A percentile compares a stretch with the other conserved stretches of the same genome.
Conservation (phyloP, 139 green algal genomes). For the Haematococcus lacustris region DNA sequence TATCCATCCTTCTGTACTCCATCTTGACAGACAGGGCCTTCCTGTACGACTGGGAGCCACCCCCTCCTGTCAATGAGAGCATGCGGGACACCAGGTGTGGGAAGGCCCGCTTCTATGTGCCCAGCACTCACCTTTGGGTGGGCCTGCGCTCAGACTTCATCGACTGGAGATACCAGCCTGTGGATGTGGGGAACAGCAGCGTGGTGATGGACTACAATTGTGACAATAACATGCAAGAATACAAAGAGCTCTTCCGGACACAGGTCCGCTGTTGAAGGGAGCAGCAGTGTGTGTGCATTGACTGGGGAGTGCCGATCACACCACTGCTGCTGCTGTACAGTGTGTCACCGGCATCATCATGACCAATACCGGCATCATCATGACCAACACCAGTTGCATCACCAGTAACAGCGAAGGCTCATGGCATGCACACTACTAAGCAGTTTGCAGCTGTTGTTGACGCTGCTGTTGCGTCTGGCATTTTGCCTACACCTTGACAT, state of each 20-base stretch:
- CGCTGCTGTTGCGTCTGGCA: too few relatives aligned
- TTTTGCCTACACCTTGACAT: too few relatives aligned
- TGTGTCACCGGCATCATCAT: too few relatives aligned
- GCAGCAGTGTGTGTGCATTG: too few relatives aligned
- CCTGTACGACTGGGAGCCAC: conserved; percentile 19
- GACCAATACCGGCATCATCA: too few relatives aligned
- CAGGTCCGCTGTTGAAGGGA: too few relatives aligned
- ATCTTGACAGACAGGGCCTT: conserved; percentile 16
- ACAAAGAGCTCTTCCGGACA: conserved; percentile 2
- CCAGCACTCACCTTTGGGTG: conserved; percentile 6
- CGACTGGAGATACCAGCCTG: conserved; percentile 14
- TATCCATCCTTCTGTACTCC: conserved; percentile 17
- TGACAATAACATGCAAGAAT: conserved; percentile 1
- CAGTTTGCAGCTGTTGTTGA: too few relatives aligned
- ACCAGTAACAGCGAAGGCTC: too few relatives aligned
- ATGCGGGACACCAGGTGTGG: neutral
- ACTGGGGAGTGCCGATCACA: too few relatives aligned
- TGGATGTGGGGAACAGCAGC: conserved; percentile 3
- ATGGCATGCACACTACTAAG: too few relatives aligned
- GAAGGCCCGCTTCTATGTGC: neutral
- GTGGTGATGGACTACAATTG: conserved; percentile 18
- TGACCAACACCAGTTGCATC: too few relatives aligned
- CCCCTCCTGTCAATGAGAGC: neutral
- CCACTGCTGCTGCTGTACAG: too few relatives aligned
- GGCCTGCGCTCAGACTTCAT: conserved; percentile 16